Conservation (phyloP, 768 basidiomycete species). For the Thelephora aurantiotincta region DNA sequence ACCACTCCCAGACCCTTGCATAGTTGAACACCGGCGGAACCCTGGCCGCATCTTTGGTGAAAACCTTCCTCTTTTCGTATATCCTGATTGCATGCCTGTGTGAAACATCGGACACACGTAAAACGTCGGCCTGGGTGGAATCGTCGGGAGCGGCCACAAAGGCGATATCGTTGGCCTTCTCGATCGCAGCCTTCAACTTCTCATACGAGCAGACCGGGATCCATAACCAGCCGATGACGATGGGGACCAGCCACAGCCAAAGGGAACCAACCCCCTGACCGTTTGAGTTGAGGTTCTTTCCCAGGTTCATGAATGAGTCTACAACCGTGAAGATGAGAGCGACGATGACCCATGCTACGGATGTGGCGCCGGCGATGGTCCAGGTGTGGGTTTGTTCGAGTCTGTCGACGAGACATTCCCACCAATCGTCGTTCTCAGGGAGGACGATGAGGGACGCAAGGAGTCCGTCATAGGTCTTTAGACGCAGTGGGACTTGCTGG, state of each 20-base stretch:
- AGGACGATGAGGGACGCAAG: conserved; percentile 30
- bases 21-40: too few species aligned
- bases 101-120: conserved; percentile 3
- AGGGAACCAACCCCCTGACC: too few species aligned
- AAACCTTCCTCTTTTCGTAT: too few species aligned
- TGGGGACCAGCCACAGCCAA: too few species aligned
- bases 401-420: too few species aligned
- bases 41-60: too few species aligned
- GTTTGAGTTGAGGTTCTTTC: too few species aligned
- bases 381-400: conserved; percentile 24
- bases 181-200: conserved; percentile 17
- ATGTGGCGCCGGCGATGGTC: conserved; percentile 24
- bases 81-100: too few species aligned
- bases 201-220: conserved; percentile 17
- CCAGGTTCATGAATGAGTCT: conserved; percentile 8
- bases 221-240: too few species aligned
- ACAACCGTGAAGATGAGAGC: conserved; percentile 26
- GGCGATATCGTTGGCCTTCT: conserved; percentile 16
- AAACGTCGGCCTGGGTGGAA: not conserved
- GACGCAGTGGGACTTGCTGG: conserved; percentile 20
- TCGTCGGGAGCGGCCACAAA: conserved; percentile 11
- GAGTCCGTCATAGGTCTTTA: conserved; percentile 11
- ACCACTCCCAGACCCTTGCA: too few species aligned
- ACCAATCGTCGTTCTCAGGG: too few species aligned
- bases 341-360: conserved; percentile 29